Base-by-base conservation (phyloP, 2,329 filamentous ascomycete species). In the Aureobasidium sp. region DNA sequence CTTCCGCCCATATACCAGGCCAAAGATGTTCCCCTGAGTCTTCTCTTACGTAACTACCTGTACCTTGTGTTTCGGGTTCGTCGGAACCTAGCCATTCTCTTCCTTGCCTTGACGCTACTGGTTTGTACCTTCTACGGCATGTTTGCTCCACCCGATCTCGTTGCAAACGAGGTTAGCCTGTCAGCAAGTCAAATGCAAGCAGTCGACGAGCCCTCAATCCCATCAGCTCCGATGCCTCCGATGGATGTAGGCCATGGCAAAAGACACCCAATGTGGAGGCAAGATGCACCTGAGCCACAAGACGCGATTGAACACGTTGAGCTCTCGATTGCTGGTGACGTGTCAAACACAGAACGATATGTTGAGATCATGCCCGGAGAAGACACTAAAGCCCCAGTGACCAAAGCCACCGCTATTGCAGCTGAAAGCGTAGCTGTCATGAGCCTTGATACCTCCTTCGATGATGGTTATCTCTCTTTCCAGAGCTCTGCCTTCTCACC, bases 21-120 rank as follows among this genome's bases (percentile, higher is more conserved):
- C 0, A 68, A 70, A 17, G 76, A 85, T 17, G 76, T 84, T 22
- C 81, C 82, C 2, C 72, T 86, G 0, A 73, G 76, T 17, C 78
- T 78, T 0, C 72, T 85, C 15, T 64, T 84, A 48, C 73, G 76
- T 63, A 84, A 84, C 67, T 85, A 84, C 66, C 62, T 84, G 20
- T 73, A 77, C 27, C 71, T 83, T 1, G 71, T 84, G 22, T 74
- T 80, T 2, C 76, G 76, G 48, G 84, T 86, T 66, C 75, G 75
- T 49, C 76, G 51, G 20, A 55, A 55, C 37, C 4, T 55, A 1
- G 51, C 37, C 37, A 42, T 55, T 2, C 20, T 22, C 8, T 42
- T 42, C 20, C 51, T 55, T 17, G 25, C 22, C 22, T 14, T 55
- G 22, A 39, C 37, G 1, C 42, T 55, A 36, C 17, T 55, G 20